Evolutionary conservation across 1,284 basidiomycete genomes (phyloP), one percentile per base, ranked within the genome.

Genomic region (Ganoderma lucidum): DNA sequence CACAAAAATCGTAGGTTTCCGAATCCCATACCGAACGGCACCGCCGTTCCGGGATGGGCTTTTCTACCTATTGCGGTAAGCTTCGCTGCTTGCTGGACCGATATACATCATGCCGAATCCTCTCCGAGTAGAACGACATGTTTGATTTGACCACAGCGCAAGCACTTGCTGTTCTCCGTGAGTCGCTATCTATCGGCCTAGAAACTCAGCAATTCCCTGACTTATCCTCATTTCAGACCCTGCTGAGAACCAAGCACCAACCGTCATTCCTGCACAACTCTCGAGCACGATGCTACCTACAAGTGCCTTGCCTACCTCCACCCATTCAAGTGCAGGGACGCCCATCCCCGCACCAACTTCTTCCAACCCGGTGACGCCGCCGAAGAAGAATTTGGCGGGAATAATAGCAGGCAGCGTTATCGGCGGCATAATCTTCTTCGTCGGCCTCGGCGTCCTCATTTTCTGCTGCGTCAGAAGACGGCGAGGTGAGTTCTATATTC

Each of bases 381-480:
- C 35, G 35, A 59, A 59, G 32, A 59, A n/a, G 56, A 59, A 59
- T 9, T 6, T 59, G 17, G 35, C 19, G 1, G 56, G 35, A n/a
- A 59, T 59, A 1, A 23, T 59, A n/a, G 56, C 56, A 39, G 56
- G 56, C n/a, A 59, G 56, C 56, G 56, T 59, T 6, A 10, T 59
- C 32, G 56, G 32, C 6, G 56, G 56, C 35, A 35, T 35, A 12
- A 19, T 39, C 35, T 59, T 59, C 35, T 59, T 59, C 2, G 19
- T 59, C 3, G 35, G 17, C 17, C 32, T 59, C 56, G 56, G 17
- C 1, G 10, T n/a, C 32, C 6, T 39, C 19, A 23, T 19, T 0
- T 59, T 59, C 32, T 39, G 19, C 56, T 39, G 6, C 56, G 1
- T 39, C 19, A 19, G 35, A 23, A 35, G 56, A 32, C 56, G 56